phyloP scores from a whole-genome alignment of 345 rosid genomes.

The Syzygium aqueum region DNA sequence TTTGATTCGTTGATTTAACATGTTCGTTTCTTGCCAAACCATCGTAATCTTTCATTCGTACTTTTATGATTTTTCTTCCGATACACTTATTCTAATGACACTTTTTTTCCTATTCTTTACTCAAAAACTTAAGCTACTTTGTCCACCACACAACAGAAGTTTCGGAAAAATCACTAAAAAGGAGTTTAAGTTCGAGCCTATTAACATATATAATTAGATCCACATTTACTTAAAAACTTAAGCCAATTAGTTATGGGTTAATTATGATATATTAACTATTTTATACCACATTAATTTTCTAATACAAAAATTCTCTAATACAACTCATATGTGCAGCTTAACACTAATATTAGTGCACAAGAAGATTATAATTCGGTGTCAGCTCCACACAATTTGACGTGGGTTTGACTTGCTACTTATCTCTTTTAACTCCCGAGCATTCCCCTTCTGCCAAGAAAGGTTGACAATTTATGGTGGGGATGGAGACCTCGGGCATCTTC shows the following conservation, averaged over 20 bases:
- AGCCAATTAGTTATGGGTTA: too few species aligned
- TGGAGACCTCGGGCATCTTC: conserved; percentile 12
- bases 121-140: not conserved
- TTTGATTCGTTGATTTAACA: not conserved
- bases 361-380: not conserved
- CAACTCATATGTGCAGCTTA: too few species aligned
- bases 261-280: too few species aligned
- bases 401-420: not conserved
- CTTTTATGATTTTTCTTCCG: not conserved
- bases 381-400: not conserved
- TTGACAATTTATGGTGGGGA: conserved; percentile 23
- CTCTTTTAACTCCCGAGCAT: not conserved
- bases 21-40: not conserved
- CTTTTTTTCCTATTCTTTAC: not conserved
- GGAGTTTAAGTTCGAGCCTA: too few species aligned
- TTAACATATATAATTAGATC: too few species aligned
- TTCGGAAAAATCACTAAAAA: too few species aligned
- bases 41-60: not conserved
- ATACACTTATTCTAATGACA: not conserved
- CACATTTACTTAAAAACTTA: too few species aligned
- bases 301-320: too few species aligned
- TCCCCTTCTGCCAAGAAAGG: conserved; percentile 16
- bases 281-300: too few species aligned
- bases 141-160: too few species aligned
- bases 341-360: not conserved